Base-by-base conservation (phyloP, 164 flowering plant genomes). In the Macadamia integrifolia region DNA sequence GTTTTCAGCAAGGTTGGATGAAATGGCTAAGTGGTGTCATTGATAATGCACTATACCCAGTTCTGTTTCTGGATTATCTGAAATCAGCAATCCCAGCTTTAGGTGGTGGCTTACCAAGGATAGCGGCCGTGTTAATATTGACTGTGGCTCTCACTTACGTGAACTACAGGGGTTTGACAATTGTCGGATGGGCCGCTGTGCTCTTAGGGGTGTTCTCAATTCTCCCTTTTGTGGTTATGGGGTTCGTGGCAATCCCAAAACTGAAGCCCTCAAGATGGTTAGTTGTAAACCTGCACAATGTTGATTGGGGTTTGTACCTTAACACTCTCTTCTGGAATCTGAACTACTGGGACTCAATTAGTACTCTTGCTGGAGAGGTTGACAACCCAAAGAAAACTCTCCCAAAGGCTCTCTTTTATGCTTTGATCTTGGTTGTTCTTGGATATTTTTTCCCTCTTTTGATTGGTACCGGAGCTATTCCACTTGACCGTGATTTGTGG, bases 241-340 rank as follows among this genome's bases (percentile, higher is more conserved):
- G 64, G 5, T 10, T 71, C 6, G 40, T 71, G 13, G 48, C 64
- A 7, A 44, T 71, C 48, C 73, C 73, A 11, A 64, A 71, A 18
- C n/a, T 71, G 30, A 7, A 55, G 35, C 73, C 73, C 50, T 58
- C 64, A 8, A 57, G 73, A 48, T 71, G 73, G 68, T 49, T 71
- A 10, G 68, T 23, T 6, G 29, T 56, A 29, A 50, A 65, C 68
- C 35, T 60, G 14, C 50, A 71, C 46, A 58, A 71, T 8, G 44
- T 58, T 1, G n/a, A 71, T 50, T 71, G 73, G 73, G 35, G 50
- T 58, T 59, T 71, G 18, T 71, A 62, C 48, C 49, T 71, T 0
- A 71, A 71, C n/a, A 71, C 73, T 55, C 73, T 71, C 6, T 71
- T 71, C 23, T 68, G 71, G 71, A 68, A 68, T 68, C 64, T 68